A percentile compares a stretch with the other conserved stretches of the same genome.
phyloP scores from a whole-genome alignment of 2,329 filamentous ascomycete species.

The Fusarium sp. region DNA sequence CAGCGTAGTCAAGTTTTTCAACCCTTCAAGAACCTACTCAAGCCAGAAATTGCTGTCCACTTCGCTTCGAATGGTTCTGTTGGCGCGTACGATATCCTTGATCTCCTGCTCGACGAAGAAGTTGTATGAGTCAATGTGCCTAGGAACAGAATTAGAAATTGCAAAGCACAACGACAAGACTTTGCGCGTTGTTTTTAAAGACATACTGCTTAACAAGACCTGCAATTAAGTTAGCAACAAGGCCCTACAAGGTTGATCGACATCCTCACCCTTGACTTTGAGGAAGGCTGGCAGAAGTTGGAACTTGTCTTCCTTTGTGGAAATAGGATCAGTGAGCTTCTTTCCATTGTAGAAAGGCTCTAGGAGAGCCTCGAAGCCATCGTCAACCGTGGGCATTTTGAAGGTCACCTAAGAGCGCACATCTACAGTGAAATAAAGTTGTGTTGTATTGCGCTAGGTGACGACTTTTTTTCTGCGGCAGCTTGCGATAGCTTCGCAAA shows the following conservation, averaged over 20 bases:
- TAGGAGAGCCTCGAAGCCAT: constrained; percentile 75
- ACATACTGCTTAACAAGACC: constrained; percentile 87
- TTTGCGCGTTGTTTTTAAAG: neutral
- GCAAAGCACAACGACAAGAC: neutral
- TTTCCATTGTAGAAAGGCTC: constrained; percentile 78
- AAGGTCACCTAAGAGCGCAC: constrained; percentile 51
- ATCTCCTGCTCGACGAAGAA: constrained; percentile 97
- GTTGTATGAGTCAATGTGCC: constrained; percentile 97
- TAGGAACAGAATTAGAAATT: constrained; percentile 44
- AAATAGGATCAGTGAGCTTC: constrained; percentile 74
- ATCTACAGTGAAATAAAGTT: constrained; percentile 46
- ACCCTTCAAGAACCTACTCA: constrained; percentile 63
- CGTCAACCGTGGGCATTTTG: constrained; percentile 68
- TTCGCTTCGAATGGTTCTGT: constrained; percentile 89
- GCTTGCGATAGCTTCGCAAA: constrained; percentile 51
- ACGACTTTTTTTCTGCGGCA: constrained; percentile 43
- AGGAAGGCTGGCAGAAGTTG: constrained; percentile 97
- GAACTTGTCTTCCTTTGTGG: constrained; percentile 87
- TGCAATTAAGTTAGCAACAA: constrained; percentile 49
- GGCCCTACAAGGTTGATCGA: neutral
- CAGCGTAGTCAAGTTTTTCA: constrained; percentile 3
- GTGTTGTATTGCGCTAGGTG: constrained; percentile 26
- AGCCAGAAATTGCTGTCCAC: constrained; percentile 94
- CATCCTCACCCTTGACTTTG: constrained; percentile 83
- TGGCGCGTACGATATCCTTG: constrained; percentile 95